Conservation (phyloP, 2,329 filamentous ascomycete genomes). For the Aspergillus tanneri region DNA sequence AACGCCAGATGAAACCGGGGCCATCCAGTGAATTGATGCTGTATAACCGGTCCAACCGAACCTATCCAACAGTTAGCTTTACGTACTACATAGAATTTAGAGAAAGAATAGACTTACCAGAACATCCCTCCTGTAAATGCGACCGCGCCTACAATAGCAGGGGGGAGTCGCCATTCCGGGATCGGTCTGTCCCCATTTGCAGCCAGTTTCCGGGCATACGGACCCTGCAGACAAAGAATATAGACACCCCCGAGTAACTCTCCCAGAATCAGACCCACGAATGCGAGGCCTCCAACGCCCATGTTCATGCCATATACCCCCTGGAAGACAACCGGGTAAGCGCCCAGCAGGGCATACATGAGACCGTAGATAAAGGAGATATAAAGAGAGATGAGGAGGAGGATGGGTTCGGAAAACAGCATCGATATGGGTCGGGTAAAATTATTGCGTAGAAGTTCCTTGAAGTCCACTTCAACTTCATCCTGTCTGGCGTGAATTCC, state of each 20-base stretch:
- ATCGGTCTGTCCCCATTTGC: conserved; percentile 32
- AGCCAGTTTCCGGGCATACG: conserved; percentile 32
- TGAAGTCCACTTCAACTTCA: conserved; percentile 54
- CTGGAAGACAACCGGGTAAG: conserved; percentile 34
- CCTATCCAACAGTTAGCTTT: conserved; percentile 9
- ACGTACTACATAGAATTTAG: not conserved
- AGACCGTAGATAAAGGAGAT: conserved; percentile 37
- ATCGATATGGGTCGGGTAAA: conserved; percentile 45
- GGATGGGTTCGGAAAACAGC: conserved; percentile 44
- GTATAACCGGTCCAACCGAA: conserved; percentile 39
- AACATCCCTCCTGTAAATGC: conserved; percentile 39
- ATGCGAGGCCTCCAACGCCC: conserved; percentile 32
- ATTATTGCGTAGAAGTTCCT: conserved; percentile 50
- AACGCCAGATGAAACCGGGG: conserved; percentile 30
- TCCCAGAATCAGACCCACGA: conserved; percentile 35
- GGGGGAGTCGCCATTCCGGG: conserved; percentile 38
- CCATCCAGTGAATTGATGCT: conserved; percentile 36
- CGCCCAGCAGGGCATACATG: conserved; percentile 34
- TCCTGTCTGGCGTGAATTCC: conserved; percentile 58
- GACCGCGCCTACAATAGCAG: conserved; percentile 33
- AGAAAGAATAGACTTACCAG: conserved; percentile 27
- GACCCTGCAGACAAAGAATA: conserved; percentile 29
- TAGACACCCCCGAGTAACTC: conserved; percentile 30
- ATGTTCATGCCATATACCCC: conserved; percentile 32
- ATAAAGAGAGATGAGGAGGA: conserved; percentile 34